Conservation (phyloP, 2,329 filamentous ascomycete genomes). For the Capronia epimyces region DNA sequence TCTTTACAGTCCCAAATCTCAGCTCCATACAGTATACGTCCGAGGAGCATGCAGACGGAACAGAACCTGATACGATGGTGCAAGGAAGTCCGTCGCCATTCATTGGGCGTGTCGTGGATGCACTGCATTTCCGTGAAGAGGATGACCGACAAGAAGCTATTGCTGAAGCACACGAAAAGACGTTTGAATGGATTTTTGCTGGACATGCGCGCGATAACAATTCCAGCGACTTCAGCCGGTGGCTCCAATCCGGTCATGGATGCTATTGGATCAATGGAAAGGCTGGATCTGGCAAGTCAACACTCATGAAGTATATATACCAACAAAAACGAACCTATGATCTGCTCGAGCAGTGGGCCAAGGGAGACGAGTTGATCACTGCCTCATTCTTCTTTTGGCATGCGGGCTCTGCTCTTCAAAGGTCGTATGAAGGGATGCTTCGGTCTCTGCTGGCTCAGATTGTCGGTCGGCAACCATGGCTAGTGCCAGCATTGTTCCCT, state of each 20-base stretch:
- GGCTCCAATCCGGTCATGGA: neutral
- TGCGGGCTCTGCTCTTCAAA: constrained; percentile 4
- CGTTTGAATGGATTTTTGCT: constrained; percentile 14
- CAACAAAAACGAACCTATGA: neutral
- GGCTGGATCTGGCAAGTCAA: constrained; percentile 15
- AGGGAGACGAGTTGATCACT: neutral
- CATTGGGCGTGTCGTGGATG: no score
- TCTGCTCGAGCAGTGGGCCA: neutral
- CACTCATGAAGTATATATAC: constrained; percentile 14
- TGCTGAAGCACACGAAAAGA: neutral
- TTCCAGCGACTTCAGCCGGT: neutral
- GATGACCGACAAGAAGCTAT: constrained; percentile 3
- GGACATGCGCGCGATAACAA: neutral
- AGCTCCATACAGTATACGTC: no score
- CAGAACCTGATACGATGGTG: no score
- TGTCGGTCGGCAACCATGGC: neutral
- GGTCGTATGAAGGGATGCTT: constrained; percentile 4
- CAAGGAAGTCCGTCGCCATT: neutral
- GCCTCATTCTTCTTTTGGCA: constrained; percentile 12
- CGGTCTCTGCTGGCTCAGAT: constrained; percentile 5
- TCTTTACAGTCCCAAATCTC: no score
- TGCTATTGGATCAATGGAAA: constrained; percentile 14
- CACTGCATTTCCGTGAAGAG: constrained; percentile 6
- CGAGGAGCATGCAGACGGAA: no score
- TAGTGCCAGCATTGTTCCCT: neutral